These are phyloP conservation scores for Musa beccarii DNA, from an alignment of 176 grass and related monocot species.

Conservation along the genomic window DNA sequence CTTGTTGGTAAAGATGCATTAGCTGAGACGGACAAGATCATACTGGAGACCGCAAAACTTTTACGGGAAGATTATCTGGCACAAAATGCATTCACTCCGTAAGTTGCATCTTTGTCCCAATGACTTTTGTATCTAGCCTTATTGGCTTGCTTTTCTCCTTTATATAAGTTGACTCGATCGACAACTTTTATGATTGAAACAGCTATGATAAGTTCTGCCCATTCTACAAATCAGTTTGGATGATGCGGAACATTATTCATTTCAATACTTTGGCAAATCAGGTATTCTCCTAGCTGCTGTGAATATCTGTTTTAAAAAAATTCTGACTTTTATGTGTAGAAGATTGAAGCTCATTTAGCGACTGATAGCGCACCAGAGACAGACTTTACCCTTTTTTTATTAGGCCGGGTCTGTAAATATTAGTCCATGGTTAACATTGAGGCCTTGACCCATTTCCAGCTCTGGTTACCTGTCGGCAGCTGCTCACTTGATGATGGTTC, in stretches of 20 bases:
- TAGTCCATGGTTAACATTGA: no score
- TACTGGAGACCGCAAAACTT: slow-evolving; percentile 72
- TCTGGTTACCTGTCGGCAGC: no score
- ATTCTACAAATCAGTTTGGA: slow-evolving; percentile 98
- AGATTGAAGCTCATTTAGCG: neutral
- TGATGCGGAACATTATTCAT: slow-evolving; percentile 92
- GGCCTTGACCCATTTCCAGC: no score
- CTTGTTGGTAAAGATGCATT: slow-evolving; percentile 90
- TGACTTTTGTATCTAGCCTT: slow-evolving; percentile 9
- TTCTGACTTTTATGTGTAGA: neutral
- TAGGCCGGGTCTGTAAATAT: no score
- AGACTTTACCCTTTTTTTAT: no score
- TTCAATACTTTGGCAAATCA: slow-evolving; percentile 80
- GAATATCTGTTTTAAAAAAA: neutral
- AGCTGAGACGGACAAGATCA: slow-evolving; percentile 85
- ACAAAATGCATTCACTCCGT: slow-evolving; percentile 91
- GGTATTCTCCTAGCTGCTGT: slow-evolving; percentile 24
- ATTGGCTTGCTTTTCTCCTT: neutral
- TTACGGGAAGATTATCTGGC: slow-evolving; percentile 82
- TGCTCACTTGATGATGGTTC: no score
- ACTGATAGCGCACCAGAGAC: no score
- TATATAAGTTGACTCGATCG: slow-evolving; percentile 1
- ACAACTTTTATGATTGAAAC: slow-evolving; percentile 11
- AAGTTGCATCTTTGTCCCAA: slow-evolving; percentile 9
- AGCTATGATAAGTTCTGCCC: slow-evolving; percentile 92